Percentiles rank a stretch among this genome's conserved stretches.
phyloP scores from a whole-genome alignment of 345 rosid species.

The Mallotus nudiflorus region DNA sequence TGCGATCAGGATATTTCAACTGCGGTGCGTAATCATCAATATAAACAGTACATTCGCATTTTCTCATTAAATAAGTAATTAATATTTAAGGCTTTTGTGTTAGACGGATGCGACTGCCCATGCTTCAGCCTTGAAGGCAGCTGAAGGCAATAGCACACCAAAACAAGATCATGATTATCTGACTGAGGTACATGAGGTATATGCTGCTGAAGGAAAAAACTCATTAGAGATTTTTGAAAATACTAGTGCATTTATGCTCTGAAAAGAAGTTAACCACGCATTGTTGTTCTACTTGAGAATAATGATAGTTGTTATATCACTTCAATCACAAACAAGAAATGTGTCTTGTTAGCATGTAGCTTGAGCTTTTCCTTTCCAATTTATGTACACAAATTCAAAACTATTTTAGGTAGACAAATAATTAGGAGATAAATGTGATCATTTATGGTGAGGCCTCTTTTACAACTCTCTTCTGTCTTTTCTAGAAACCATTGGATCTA shows the following conservation, averaged over 20 bases:
- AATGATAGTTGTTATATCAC: background rate
- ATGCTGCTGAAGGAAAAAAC: background rate
- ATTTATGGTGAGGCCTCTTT: background rate
- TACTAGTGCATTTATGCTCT: background rate
- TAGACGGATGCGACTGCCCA: background rate
- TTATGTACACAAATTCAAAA: background rate
- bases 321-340: too few relatives aligned
- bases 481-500: slow-evolving; percentile 25
- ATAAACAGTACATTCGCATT: background rate
- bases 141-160: background rate
- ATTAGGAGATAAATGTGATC: background rate
- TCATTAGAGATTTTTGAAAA: background rate
- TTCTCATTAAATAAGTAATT: background rate
- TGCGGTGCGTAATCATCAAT: slow-evolving; percentile 10
- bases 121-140: background rate
- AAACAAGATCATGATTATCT: background rate
- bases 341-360: background rate
- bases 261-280: background rate
- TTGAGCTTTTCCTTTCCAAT: background rate
- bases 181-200: background rate
- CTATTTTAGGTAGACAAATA: background rate
- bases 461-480: background rate
- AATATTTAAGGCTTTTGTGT: background rate
- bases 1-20: slow-evolving; percentile 18
- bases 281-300: background rate